Base-by-base conservation (phyloP, 176 grass and related monocot genomes). In the Microstegium vimineum region DNA sequence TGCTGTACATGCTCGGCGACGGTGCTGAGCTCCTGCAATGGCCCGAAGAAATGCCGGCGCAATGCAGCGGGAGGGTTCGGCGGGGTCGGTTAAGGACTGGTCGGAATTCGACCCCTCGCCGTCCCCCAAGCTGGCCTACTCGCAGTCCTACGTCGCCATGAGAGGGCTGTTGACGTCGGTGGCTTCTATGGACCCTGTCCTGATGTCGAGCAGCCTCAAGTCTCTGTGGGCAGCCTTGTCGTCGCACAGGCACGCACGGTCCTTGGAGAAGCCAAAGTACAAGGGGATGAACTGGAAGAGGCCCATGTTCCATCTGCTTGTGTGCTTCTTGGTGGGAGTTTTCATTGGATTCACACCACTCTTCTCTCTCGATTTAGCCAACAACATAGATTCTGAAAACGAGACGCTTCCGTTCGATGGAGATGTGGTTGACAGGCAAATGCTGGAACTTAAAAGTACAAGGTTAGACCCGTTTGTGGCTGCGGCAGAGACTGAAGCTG, bases 111-210 rank as follows among this genome's bases (percentile, higher is more conserved):
- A 98, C 32, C 73, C 87, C 69, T 86, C 85, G 20, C 80, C 88
- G 35, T 98, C 90, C 31, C 89, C 92, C 68, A 98, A 98, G 85
- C 80, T 98, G 76, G 86, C 90, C 14, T 86, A 92, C 82, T 98
- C 95, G 31, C 91, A 87, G 43, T 82, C 92, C 23, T 89, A 91
- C 80, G 90, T 98, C 14, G 79, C 82, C 10, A 76, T 89, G 75
- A 95, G 92, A 66, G 87, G 90, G 23, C 81, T 98, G 30, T 74
- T 98, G 41, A 88, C 86, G 45, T 82, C 86, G 10, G 41, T 90
- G 59, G 87, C 62, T 28, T 87, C 90, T 17, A 47, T 93, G 71
- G 75, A 91, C 78, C 86, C 82, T 83, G 16, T 86, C 41, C 66
- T 88, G 74, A 65, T 89, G 54, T 85, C 69, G 8, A 88, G 83